A percentile compares a stretch with the other conserved stretches of the same genome.
Conservation (phyloP, 192 early-diverging fungal genomes). For the Spizellomyces sp. region DNA sequence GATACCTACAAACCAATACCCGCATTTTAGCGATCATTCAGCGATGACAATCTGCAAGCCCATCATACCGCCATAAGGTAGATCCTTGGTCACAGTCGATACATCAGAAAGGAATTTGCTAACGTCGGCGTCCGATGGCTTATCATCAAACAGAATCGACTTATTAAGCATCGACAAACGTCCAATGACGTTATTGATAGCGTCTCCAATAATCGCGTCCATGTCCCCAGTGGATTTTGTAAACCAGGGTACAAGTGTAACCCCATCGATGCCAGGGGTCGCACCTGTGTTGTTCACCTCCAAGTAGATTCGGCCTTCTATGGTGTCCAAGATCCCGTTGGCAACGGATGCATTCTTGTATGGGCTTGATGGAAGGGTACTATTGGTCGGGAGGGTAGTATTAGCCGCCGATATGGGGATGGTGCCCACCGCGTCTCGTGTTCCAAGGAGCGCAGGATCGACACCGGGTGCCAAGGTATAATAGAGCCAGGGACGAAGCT, state of each 20-base stretch:
- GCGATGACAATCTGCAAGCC: not conserved
- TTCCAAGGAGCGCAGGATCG: conserved; percentile 12
- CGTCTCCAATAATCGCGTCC: conserved; percentile 46
- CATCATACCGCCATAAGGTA: conserved; percentile 66
- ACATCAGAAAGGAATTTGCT: conserved; percentile 23
- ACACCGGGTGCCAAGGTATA: conserved; percentile 16
- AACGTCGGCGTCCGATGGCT: conserved; percentile 17
- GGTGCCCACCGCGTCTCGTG: conserved; percentile 28
- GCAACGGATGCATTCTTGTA: conserved; percentile 17
- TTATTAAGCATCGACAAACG: conserved; percentile 50
- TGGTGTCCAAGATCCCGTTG: conserved; percentile 42
- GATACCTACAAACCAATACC: too few relatives aligned
- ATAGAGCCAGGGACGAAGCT: conserved; percentile 35
- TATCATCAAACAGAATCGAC: conserved; percentile 28
- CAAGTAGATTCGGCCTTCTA: conserved; percentile 45
- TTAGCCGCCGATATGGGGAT: conserved; percentile 19
- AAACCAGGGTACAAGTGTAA: conserved; percentile 53
- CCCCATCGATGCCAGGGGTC: conserved; percentile 16
- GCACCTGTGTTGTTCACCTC: conserved; percentile 29
- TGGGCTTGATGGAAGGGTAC: conserved; percentile 23
- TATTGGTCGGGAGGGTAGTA: not conserved
- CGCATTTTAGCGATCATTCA: not conserved
- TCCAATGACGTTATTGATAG: conserved; percentile 39
- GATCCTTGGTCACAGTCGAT: conserved; percentile 38
- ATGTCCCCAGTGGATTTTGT: conserved; percentile 40